Evolutionary conservation across 306 rosid species (phyloP).

Genomic region (Carpinus fangiana): DNA sequence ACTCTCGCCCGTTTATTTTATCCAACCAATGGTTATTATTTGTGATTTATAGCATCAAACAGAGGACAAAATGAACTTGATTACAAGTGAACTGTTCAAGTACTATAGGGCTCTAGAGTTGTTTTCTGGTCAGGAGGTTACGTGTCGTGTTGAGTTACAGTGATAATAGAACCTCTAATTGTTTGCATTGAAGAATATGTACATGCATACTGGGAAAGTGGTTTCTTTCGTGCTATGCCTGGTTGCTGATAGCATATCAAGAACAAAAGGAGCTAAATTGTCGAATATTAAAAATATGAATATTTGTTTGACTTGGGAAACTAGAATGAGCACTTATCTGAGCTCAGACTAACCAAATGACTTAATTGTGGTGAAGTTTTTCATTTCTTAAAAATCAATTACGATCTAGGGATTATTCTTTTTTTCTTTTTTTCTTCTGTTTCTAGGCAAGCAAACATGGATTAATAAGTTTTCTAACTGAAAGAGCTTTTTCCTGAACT

Average conservation of each 20-base stretch:
- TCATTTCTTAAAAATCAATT: background rate
- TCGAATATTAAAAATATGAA: background rate
- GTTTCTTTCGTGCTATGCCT: background rate
- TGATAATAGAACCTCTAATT: background rate
- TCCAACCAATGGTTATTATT: background rate
- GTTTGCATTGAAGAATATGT: background rate
- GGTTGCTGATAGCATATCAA: background rate
- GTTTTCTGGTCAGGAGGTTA: background rate
- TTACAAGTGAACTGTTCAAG: background rate
- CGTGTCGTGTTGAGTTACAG: background rate
- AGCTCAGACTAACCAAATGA: background rate
- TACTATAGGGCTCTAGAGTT: background rate
- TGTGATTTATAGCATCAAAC: background rate
- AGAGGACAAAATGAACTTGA: background rate
- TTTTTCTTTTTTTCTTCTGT: background rate
- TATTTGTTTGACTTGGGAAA: background rate
- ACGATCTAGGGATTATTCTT: background rate
- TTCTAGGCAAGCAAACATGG: conserved; percentile 3
- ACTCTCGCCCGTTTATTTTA: background rate
- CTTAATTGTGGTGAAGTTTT: background rate
- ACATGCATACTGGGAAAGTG: background rate
- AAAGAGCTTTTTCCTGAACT: conserved; percentile 27
- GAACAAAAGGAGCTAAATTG: background rate
- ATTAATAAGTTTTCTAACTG: conserved; percentile 13
- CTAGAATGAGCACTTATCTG: background rate